phyloP scores from a whole-genome alignment of 1,139 yeast genomes.

The Citeromyces siamensis region DNA sequence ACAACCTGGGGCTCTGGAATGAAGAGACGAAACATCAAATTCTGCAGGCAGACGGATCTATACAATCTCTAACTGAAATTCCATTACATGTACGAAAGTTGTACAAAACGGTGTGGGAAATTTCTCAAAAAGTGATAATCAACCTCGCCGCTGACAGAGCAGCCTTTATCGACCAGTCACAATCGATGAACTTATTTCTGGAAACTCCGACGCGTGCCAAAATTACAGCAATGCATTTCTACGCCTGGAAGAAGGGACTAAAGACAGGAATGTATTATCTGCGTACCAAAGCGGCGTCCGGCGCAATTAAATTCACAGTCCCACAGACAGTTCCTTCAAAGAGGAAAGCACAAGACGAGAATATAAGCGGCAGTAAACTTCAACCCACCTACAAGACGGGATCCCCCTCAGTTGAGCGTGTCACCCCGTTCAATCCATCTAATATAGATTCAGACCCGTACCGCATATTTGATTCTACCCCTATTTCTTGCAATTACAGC shows the following conservation, averaged over 20 bases:
- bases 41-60: slow-evolving; percentile 73
- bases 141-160: slow-evolving; percentile 97
- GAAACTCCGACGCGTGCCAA: slow-evolving; percentile 87
- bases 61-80: slow-evolving; percentile 63
- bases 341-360: slow-evolving; percentile 3
- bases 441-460: slow-evolving; percentile 1
- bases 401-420: neutral
- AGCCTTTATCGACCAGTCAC: slow-evolving; percentile 90
- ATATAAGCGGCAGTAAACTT: neutral
- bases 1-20: slow-evolving; percentile 38
- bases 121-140: slow-evolving; percentile 75
- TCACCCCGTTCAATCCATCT: neutral
- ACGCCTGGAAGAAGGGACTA: slow-evolving; percentile 94
- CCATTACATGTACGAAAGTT: slow-evolving; percentile 69
- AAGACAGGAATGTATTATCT: slow-evolving; percentile 98
- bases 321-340: slow-evolving; percentile 32
- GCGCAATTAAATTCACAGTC: slow-evolving; percentile 88
- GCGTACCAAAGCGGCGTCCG: slow-evolving; percentile 90
- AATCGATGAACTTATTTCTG: slow-evolving; percentile 78
- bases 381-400: neutral
- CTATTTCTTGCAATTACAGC: slow-evolving; percentile 26
- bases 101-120: slow-evolving; percentile 95
- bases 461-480: slow-evolving; percentile 14
- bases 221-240: slow-evolving; percentile 94
- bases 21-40: slow-evolving; percentile 63